Base-by-base conservation (phyloP, 1,284 basidiomycete species). In the Calocybe gambosa region DNA sequence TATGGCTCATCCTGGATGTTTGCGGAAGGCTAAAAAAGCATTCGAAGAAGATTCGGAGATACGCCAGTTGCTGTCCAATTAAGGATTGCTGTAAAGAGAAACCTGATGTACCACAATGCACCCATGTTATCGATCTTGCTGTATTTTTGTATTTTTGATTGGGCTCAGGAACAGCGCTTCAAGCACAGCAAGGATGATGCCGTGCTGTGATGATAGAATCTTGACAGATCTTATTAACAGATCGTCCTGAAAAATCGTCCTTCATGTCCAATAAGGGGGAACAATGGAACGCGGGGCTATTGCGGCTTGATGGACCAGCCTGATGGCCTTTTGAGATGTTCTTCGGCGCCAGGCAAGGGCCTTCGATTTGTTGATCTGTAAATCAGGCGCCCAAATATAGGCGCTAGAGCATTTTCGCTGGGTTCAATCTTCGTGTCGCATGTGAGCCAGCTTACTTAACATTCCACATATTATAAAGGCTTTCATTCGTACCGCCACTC, bases 11-110 rank as follows among this genome's bases (percentile, higher is more conserved):
- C 7, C 20, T 46, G 15, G n/a, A 38, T 40, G 18, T 39, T 42
- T 40, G 23, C 23, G 16, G 9, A 41, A 72, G 70, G 68, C 70
- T 18, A 58, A 61, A 43, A 55, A 60, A 15, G 58, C 67, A 0
- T 73, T 70, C 25, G 62, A 67, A 46, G 62, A 70, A 42, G 69
- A 71, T 38, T 20, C 31, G 2, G 48, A 52, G 29, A 45, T 52
- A 5, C 41, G 39, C 23, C 44, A 43, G n/a, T 42, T 47, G 23
- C 28, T 46, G 31, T 34, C 31, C 13, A 34, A 13, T 34, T n/a
- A 29, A 29, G 13, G 9, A 29, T 5, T 29, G 28, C 13, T 29
- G 28, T 29, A 29, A 23, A 23, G 21, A 23, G 21, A 23, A 7
- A 23, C 21, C 21, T 23, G 21, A 23, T 23, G 28, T 29, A 29